These are phyloP conservation scores for Mollisiaceae sp. DNA, from an alignment of 2,329 filamentous ascomycete species.

Conservation along the genomic window DNA sequence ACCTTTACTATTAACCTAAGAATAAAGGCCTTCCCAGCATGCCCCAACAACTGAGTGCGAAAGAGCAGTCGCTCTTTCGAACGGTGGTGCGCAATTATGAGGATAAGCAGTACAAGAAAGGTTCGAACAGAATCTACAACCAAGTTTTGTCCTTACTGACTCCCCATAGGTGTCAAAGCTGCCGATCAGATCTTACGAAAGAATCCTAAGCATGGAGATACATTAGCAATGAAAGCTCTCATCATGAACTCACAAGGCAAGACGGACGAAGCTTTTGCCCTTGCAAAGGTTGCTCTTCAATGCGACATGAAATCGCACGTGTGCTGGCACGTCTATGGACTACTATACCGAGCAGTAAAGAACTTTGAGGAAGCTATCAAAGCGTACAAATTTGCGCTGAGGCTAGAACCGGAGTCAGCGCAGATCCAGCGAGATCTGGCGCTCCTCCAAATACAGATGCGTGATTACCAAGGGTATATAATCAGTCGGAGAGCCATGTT, in stretches of 20 bases:
- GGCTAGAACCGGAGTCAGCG: conserved; percentile 88
- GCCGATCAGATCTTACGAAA: conserved; percentile 97
- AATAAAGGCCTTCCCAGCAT: conserved; percentile 49
- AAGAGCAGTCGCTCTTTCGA: conserved; percentile 93
- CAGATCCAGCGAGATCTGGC: conserved; percentile 96
- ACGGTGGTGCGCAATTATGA: conserved; percentile 96
- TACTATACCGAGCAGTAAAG: conserved; percentile 91
- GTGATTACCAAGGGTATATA: conserved; percentile 92
- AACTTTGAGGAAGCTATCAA: conserved; percentile 99
- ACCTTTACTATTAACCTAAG: neutral
- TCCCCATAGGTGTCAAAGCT: conserved; percentile 74
- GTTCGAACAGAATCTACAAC: conserved; percentile 44
- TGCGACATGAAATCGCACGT: conserved; percentile 99
- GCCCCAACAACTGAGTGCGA: conserved; percentile 78
- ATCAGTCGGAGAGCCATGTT: conserved; percentile 89
- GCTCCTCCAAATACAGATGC: conserved; percentile 92
- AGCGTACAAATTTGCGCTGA: conserved; percentile 95
- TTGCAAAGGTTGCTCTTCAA: conserved; percentile 90
- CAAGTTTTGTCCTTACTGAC: conserved; percentile 29
- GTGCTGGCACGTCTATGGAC: conserved; percentile 98
- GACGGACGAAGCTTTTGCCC: conserved; percentile 88
- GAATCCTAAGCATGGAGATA: conserved; percentile 95
- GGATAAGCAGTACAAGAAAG: conserved; percentile 96
- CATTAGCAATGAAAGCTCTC: conserved; percentile 97
- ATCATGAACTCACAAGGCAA: conserved; percentile 94